phyloP scores from a whole-genome alignment of 2,329 filamentous ascomycete species.

The Thielaviopsis ethacetica region DNA sequence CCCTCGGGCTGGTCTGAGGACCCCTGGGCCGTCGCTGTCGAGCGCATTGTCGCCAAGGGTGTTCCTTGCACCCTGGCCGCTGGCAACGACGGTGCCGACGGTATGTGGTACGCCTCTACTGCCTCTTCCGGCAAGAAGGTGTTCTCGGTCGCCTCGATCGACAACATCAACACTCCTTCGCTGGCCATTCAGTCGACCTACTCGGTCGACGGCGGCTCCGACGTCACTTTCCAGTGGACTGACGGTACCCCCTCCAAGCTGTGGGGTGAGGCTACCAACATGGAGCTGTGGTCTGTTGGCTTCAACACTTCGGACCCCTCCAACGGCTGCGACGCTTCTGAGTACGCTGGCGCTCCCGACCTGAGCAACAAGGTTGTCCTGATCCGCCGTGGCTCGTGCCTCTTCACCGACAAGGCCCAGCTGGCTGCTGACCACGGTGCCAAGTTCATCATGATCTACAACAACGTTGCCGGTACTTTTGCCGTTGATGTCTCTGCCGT shows the following conservation, averaged over 20 bases:
- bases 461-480: conserved; percentile 27
- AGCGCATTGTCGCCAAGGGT: conserved; percentile 35
- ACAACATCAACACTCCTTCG: conserved; percentile 28
- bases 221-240: conserved; percentile 26
- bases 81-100: conserved; percentile 30
- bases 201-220: conserved; percentile 20
- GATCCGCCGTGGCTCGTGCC: conserved; percentile 41
- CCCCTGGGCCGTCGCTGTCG: conserved; percentile 32
- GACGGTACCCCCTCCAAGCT: conserved; percentile 22
- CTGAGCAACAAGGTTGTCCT: conserved; percentile 41
- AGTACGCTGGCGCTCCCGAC: conserved; percentile 36
- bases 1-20: conserved; percentile 35
- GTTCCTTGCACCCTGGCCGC: conserved; percentile 37
- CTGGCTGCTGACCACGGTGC: conserved; percentile 39
- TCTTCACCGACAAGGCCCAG: conserved; percentile 35
- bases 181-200: conserved; percentile 28
- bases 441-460: conserved; percentile 45
- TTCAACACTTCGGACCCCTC: conserved; percentile 30
- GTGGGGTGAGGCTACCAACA: conserved; percentile 27
- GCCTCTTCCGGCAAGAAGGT: conserved; percentile 31
- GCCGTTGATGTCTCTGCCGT: conserved; percentile 20
- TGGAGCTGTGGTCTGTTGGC: conserved; percentile 33
- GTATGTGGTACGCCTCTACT: conserved; percentile 31
- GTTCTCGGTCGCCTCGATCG: conserved; percentile 32
- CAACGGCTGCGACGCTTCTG: conserved; percentile 34